phyloP scores from a whole-genome alignment of 2,329 filamentous ascomycete genomes.

The Aureobasidium sp. region DNA sequence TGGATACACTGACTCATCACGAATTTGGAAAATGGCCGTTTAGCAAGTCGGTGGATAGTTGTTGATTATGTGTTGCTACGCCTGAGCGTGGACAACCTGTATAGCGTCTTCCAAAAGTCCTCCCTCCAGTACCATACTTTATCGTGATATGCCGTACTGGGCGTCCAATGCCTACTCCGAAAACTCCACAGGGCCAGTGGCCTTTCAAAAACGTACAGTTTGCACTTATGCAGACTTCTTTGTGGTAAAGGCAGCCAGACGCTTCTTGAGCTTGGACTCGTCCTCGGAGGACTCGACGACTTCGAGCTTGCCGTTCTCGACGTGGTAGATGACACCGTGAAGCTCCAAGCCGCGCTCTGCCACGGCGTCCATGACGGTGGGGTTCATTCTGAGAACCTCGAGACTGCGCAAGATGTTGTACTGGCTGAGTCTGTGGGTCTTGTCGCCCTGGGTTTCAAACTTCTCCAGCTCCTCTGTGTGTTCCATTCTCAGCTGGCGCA shows the following conservation, averaged over 20 bases:
- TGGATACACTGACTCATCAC: conserved; percentile 1
- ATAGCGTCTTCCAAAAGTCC: background rate
- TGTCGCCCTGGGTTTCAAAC: conserved; percentile 39
- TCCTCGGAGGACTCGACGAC: conserved; percentile 40
- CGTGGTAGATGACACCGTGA: conserved; percentile 72
- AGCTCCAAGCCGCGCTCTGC: conserved; percentile 63
- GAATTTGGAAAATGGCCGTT: background rate
- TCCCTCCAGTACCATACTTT: background rate
- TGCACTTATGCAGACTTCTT: background rate
- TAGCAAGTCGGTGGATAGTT: background rate
- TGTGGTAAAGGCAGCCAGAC: conserved; percentile 18
- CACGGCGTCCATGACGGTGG: conserved; percentile 63
- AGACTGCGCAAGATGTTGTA: conserved; percentile 68
- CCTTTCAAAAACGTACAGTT: background rate
- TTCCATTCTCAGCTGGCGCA: conserved; percentile 48
- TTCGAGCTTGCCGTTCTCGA: conserved; percentile 48
- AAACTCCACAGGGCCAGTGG: background rate
- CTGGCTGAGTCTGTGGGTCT: conserved; percentile 60
- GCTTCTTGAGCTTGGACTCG: conserved; percentile 20
- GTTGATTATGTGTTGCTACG: background rate
- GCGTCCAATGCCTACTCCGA: background rate
- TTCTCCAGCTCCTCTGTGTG: conserved; percentile 45
- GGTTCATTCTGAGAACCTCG: conserved; percentile 60
- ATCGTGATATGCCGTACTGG: conserved; percentile 1
- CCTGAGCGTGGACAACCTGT: background rate